These are phyloP conservation scores for Arthroderma sp. DNA, from an alignment of 2,329 filamentous ascomycete genomes.

Conservation along the genomic window DNA sequence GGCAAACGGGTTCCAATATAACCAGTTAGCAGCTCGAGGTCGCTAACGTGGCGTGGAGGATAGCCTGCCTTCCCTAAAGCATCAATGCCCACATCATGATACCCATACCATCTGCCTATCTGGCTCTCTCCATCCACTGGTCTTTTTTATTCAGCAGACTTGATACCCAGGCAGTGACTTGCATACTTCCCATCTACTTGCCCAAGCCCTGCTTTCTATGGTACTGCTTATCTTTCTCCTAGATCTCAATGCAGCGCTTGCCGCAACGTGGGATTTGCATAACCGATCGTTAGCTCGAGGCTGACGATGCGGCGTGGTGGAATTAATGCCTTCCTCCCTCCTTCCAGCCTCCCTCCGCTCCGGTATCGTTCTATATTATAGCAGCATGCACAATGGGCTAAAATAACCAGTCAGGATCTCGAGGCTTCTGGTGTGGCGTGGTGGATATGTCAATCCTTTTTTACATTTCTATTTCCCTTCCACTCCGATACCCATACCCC, in stretches of 20 bases:
- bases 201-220: not conserved
- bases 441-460: not conserved
- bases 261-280: not conserved
- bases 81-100: too few species aligned
- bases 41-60: constrained; percentile 6
- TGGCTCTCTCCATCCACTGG: too few species aligned
- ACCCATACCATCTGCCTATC: too few species aligned
- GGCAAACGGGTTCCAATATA: not conserved
- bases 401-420: constrained; percentile 4
- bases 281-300: constrained; percentile 1
- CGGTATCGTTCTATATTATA: not conserved
- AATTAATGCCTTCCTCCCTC: not conserved
- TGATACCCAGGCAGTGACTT: too few species aligned
- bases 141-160: too few species aligned
- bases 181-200: too few species aligned
- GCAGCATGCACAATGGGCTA: not conserved
- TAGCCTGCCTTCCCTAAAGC: not conserved
- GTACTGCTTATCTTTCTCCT: not conserved
- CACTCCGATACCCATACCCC: too few species aligned
- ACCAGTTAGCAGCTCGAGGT: constrained; percentile 4
- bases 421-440: constrained; percentile 1
- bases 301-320: constrained; percentile 6
- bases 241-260: not conserved
- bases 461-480: too few species aligned
- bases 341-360: not conserved